Evolutionary conservation across 2,329 filamentous ascomycete genomes (phyloP).

Genomic region (Talaromyces sp.): DNA sequence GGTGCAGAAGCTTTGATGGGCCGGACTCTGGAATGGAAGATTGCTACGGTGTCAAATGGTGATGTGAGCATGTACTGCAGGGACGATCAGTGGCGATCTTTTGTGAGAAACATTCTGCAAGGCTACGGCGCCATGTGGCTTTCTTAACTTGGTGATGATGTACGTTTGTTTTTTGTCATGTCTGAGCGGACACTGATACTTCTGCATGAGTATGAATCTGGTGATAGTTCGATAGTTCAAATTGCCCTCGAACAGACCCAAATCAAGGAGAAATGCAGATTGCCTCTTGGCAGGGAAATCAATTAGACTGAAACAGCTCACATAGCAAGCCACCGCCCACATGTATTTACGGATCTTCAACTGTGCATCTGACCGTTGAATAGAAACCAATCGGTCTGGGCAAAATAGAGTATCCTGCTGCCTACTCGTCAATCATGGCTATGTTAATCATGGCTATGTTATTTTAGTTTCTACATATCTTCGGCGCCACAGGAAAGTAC

Average conservation of each 20-base stretch:
- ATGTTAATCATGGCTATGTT: no score
- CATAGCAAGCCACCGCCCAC: no score
- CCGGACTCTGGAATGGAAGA: conserved; percentile 23
- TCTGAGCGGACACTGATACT: background rate
- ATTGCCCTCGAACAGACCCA: background rate
- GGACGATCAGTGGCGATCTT: conserved; percentile 20
- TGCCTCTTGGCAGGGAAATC: no score
- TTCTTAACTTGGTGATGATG: conserved; percentile 12
- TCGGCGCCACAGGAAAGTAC: background rate
- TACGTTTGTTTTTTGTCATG: background rate
- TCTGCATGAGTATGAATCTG: no score
- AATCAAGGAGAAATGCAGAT: no score
- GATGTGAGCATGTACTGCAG: conserved; percentile 17
- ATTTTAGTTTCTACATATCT: no score
- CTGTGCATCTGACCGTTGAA: no score
- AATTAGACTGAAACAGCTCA: no score
- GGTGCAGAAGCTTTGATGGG: background rate
- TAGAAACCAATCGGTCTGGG: no score
- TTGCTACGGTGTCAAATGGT: conserved; percentile 27
- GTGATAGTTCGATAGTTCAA: no score
- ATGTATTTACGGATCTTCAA: no score
- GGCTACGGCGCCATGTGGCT: conserved; percentile 29
- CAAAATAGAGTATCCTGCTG: conserved; percentile 1
- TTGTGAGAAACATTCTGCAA: conserved; percentile 27
- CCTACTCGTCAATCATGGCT: background rate